Percentiles rank a stretch among this genome's conserved stretches.
These are phyloP conservation scores for Talaromyces sp. DNA, from an alignment of 2,329 filamentous ascomycete species.

Conservation along the genomic window DNA sequence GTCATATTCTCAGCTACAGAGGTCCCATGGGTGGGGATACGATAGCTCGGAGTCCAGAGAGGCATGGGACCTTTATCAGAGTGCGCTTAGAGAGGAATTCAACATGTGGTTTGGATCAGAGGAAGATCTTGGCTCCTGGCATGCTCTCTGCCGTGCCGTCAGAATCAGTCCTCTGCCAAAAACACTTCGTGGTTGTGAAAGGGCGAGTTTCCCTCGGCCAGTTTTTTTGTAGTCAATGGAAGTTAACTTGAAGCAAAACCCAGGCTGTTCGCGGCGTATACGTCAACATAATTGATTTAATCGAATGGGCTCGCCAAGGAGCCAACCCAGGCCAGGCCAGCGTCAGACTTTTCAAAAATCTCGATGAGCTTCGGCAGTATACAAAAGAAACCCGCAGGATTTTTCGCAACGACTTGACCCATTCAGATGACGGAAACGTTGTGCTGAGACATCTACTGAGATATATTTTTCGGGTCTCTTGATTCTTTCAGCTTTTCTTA, in stretches of 20 bases:
- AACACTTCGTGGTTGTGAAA: neutral
- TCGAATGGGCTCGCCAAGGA: neutral
- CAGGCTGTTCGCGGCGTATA: neutral
- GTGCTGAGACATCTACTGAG: neutral
- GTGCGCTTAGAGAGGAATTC: conserved; percentile 9
- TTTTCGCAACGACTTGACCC: neutral
- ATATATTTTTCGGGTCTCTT: neutral
- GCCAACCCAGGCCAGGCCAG: neutral
- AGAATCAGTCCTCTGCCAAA: conserved; percentile 9
- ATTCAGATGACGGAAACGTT: neutral
- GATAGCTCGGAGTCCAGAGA: neutral
- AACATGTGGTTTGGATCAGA: conserved; percentile 13
- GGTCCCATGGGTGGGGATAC: neutral
- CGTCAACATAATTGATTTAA: neutral
- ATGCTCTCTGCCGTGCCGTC: conserved; percentile 12
- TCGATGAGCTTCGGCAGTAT: neutral
- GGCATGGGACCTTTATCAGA: conserved; percentile 8
- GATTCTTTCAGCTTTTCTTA: neutral
- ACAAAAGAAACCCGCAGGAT: neutral
- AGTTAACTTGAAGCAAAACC: neutral
- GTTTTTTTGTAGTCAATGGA: neutral
- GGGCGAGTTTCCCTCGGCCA: neutral
- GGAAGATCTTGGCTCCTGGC: conserved; percentile 9
- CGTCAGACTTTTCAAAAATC: neutral
- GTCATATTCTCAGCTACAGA: neutral